A percentile compares a stretch with the other conserved stretches of the same genome.
phyloP scores from a whole-genome alignment of 805 yeast species.

The Grigorovia yakushimaensis region DNA sequence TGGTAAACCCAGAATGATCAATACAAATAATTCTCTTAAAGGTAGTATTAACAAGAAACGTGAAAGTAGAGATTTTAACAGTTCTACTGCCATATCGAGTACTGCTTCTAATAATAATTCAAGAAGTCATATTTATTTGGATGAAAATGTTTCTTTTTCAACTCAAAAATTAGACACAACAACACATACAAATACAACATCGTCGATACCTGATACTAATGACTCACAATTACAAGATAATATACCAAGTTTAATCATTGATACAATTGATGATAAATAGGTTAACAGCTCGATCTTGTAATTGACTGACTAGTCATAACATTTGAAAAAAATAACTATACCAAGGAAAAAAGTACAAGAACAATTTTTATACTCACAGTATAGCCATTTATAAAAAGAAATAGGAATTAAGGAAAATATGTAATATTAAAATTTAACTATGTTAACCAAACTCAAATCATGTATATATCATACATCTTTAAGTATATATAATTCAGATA shows the following conservation, averaged over 20 bases:
- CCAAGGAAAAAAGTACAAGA: not conserved
- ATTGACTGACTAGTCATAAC: no score
- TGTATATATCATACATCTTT: slow-evolving; percentile 47
- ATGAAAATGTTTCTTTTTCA: slow-evolving; percentile 2
- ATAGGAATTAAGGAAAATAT: no score
- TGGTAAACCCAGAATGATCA: slow-evolving; percentile 2
- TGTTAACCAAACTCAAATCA: slow-evolving; percentile 44
- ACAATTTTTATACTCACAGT: no score
- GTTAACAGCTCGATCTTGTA: no score
- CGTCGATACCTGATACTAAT: slow-evolving; percentile 21
- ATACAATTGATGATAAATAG: slow-evolving; percentile 3
- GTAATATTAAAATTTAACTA: no score
- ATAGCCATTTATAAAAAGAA: no score
- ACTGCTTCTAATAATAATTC: not conserved
- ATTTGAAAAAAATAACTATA: not conserved
- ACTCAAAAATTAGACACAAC: slow-evolving; percentile 10
- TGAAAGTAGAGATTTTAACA: not conserved
- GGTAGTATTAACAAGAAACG: not conserved
- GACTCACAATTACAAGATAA: slow-evolving; percentile 12
- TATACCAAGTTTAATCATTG: slow-evolving; percentile 8
- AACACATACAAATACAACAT: slow-evolving; percentile 12
- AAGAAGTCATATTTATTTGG: not conserved
- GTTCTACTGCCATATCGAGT: not conserved
- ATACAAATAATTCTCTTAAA: not conserved
- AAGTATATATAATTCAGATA: slow-evolving; percentile 42